Base-by-base conservation (phyloP, 805 yeast genomes). In the Yarrowia bubula region DNA sequence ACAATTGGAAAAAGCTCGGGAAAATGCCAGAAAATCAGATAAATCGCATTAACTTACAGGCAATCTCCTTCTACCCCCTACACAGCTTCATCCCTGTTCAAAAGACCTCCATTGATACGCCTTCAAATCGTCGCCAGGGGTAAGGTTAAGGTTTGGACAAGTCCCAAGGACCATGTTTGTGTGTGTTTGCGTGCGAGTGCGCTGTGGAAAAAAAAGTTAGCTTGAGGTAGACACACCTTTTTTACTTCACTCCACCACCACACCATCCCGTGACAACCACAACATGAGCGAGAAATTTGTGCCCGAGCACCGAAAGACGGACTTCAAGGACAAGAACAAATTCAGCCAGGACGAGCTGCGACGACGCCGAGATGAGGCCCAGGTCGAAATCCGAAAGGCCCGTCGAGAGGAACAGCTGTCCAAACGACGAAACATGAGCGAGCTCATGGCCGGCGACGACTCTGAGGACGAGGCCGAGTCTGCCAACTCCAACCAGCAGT, bases 301-400 rank as follows among this genome's bases (percentile, higher is more conserved):
- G 67, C 99, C 99, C 53, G 98, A 95, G 78, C 93, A 93, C 78
- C 92, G 99, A 78, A 90, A 97, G 78, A 92, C 98, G 46, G 90
- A 88, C 75, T 95, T 90, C 82, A 95, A 95, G 77, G 93, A 95
- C 80, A 90, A 92, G 76, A 91, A 95, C 69, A 86, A 96, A 74
- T 95, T 95, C 75, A 89, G 89, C 73, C 90, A 91, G 66, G 99
- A 95, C 75, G 99, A 95, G 81, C 85, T 95, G 72, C 90, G 99
- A 78, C 92, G 98, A 77, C 89, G 99, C 76, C 88, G 98, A 77
- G 99, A 93, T 77, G 96, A 90, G 66, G 97, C 93, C 73, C 98
- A 93, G 78, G 96, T 95, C 67, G 98, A 92, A 76, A 83, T 95
- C 73, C 85, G 99, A 79, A 95, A 96, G 80, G 96, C 92, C 68